Percentiles rank a stretch among this genome's conserved stretches.
Evolutionary conservation across 176 grass and related monocot species (phyloP).

Genomic region (Bolboschoenus planiculmis): DNA sequence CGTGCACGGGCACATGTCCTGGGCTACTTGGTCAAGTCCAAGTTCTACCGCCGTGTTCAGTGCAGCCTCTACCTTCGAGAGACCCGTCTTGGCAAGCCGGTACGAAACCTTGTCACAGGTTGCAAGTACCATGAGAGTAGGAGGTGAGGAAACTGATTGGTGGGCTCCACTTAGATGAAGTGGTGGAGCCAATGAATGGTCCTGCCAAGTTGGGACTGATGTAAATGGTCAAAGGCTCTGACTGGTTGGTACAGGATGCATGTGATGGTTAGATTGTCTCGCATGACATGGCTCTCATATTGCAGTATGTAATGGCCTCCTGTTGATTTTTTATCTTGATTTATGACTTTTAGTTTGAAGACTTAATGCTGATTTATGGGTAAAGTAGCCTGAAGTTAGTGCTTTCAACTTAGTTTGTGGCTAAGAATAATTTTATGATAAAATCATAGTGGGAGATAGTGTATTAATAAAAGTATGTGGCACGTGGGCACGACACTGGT

Average conservation of each 20-base stretch:
- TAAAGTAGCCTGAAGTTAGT: neutral
- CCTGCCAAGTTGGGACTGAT: neutral
- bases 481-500: too few relatives aligned
- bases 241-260: neutral
- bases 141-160: conserved; percentile 8
- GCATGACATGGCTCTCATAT: neutral
- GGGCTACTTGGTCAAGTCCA: conserved; percentile 73
- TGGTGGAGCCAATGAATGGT: neutral
- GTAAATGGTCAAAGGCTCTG: neutral
- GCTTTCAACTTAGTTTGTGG: neutral
- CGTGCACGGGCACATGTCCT: conserved; percentile 83
- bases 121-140: conserved; percentile 67
- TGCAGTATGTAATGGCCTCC: neutral
- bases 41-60: conserved; percentile 78
- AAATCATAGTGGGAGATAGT: neutral
- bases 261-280: neutral
- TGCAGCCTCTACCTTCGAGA: conserved; percentile 55
- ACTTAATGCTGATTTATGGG: neutral
- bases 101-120: conserved; percentile 17
- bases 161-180: neutral
- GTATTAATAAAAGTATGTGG: too few relatives aligned
- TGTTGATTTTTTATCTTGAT: neutral
- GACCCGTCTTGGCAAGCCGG: conserved; percentile 40
- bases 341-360: neutral
- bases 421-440: neutral